Evolutionary conservation across 208 protist species (phyloP), one percentile per base, ranked within the genome.

Genomic region (Leishmania braziliensis): DNA sequence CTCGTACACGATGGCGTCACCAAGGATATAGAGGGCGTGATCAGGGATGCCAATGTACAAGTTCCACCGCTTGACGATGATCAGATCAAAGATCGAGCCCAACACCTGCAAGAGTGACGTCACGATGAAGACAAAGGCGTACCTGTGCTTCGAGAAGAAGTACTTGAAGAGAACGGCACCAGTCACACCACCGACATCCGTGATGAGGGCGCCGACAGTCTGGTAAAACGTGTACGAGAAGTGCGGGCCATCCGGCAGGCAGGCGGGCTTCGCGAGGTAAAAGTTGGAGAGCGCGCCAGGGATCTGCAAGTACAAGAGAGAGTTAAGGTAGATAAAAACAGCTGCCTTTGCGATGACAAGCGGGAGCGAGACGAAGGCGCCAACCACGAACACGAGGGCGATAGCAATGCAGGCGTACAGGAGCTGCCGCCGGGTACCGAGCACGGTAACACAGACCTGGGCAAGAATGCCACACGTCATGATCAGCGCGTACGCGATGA

Each of bases 181-280:
- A 53, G 82, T 4, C 14, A 88, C 46, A 16, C 82, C 84, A 43
- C 73, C 86, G 53, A 89, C 78, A 69, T 86, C 80, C 20, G 46
- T 53, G 53, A 94, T 88, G 26, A 91, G 48, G 39, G 79, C 39
- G 16, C 81, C 78, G 66, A 85, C 76, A 6, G 91, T 92, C 26
- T 82, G 53, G 87, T 94, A 92, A 85, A 92, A 94, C 46, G 65
- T 79, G 80, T 90, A 90, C 53, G 76, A 80, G 79, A 94, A 94
- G 84, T 92, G 80, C 50, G 91, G 91, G 8, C 91, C 91, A 50
- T 82, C 86, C 3, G 84, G 77, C 71, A 92, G 18, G 75, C 89
- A 92, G 0, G 29, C n/a, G 18, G 76, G 39, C 3, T 66, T 71
- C 18, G 87, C 89, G n/a, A 89, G 68, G 81, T 89, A 95, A 75